These are phyloP conservation scores for Candida quercuum DNA, from an alignment of 805 yeast genomes.

Conservation along the genomic window DNA sequence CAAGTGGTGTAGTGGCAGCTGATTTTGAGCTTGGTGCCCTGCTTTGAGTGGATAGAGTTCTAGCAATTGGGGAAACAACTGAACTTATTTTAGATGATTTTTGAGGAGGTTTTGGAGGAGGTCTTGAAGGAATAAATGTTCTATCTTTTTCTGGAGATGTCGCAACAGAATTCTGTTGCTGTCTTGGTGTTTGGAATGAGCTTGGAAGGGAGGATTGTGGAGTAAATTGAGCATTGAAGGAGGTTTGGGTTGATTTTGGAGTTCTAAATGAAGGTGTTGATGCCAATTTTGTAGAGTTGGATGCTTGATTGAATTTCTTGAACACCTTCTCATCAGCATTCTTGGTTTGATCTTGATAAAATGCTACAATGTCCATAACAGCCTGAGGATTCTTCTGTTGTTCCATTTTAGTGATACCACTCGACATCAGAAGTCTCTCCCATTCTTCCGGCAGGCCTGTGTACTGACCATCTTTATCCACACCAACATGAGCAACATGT, in stretches of 20 bases:
- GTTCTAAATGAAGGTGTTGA: slow-evolving; percentile 30
- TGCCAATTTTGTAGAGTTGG: slow-evolving; percentile 16
- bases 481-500: slow-evolving; percentile 91
- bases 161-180: slow-evolving; percentile 20
- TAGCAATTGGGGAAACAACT: slow-evolving; percentile 24
- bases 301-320: slow-evolving; percentile 30
- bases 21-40: slow-evolving; percentile 10
- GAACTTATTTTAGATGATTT: slow-evolving; percentile 16
- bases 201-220: slow-evolving; percentile 18
- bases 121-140: slow-evolving; percentile 59
- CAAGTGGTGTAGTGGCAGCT: slow-evolving; percentile 16
- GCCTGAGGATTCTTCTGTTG: slow-evolving; percentile 92
- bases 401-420: slow-evolving; percentile 84
- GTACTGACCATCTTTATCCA: slow-evolving; percentile 79
- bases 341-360: slow-evolving; percentile 60
- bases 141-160: slow-evolving; percentile 22
- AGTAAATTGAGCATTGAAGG: slow-evolving; percentile 10
- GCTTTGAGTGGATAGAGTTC: slow-evolving; percentile 14
- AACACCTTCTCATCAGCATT: slow-evolving; percentile 36
- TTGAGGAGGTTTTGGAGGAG: slow-evolving; percentile 59
- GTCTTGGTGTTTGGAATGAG: slow-evolving; percentile 23
- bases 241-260: slow-evolving; percentile 19
- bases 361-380: slow-evolving; percentile 84
- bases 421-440: slow-evolving; percentile 76
- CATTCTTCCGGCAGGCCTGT: slow-evolving; percentile 93